Percentiles rank a stretch among this genome's conserved stretches.
phyloP scores from a whole-genome alignment of 306 rosid species.

The Prunus mira region DNA sequence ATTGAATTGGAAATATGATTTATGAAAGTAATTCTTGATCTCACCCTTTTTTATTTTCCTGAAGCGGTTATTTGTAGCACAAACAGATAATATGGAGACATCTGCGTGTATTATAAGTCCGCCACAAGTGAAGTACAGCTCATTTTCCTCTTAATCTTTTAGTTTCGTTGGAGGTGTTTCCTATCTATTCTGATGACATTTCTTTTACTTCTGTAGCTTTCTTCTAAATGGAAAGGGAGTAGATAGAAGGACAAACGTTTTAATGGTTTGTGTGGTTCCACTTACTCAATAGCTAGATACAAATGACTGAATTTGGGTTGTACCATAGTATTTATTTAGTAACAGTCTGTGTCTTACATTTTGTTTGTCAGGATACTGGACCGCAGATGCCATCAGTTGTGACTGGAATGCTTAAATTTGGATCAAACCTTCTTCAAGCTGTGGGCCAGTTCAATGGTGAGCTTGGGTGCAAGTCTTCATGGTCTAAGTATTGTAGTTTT shows the following conservation, averaged over 20 bases:
- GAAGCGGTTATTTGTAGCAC: slow-evolving; percentile 79
- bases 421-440: slow-evolving; percentile 88
- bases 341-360: slow-evolving; percentile 9
- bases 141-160: slow-evolving; percentile 7
- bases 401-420: slow-evolving; percentile 61
- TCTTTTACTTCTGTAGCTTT: slow-evolving; percentile 54
- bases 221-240: slow-evolving; percentile 86
- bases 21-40: background rate
- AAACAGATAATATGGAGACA: slow-evolving; percentile 68
- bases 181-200: slow-evolving; percentile 29
- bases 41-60: slow-evolving; percentile 22
- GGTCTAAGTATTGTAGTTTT: slow-evolving; percentile 26
- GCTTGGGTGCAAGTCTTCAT: slow-evolving; percentile 24
- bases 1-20: slow-evolving; percentile 1
- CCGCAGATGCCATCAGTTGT: slow-evolving; percentile 85
- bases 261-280: slow-evolving; percentile 50
- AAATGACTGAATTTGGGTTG: slow-evolving; percentile 15
- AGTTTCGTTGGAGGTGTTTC: slow-evolving; percentile 10
- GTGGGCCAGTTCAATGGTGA: slow-evolving; percentile 86
- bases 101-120: slow-evolving; percentile 89
- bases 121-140: slow-evolving; percentile 74
- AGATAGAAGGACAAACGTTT: slow-evolving; percentile 44
- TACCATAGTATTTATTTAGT: slow-evolving; percentile 23
- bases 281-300: slow-evolving; percentile 9
- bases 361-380: slow-evolving; percentile 67